phyloP scores from a whole-genome alignment of 2,329 filamentous ascomycete genomes.

The Fusarium sp. region DNA sequence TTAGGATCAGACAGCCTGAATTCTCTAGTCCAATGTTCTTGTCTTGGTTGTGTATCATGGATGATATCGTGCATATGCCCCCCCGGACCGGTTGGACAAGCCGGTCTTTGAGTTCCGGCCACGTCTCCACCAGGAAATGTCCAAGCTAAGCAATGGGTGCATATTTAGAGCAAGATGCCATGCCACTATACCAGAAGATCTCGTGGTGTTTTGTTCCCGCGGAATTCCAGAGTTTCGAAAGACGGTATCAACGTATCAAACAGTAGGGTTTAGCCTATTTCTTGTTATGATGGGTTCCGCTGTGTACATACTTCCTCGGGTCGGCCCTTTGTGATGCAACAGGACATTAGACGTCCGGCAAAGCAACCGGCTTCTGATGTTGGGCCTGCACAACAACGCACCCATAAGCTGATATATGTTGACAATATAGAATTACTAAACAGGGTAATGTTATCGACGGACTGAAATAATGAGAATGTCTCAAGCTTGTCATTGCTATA shows the following conservation, averaged over 20 bases:
- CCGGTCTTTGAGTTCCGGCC: conserved; percentile 33
- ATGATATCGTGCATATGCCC: conserved; percentile 33
- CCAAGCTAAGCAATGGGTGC: conserved; percentile 1
- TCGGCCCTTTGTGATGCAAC: conserved; percentile 24
- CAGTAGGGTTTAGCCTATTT: background rate
- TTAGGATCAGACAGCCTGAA: background rate
- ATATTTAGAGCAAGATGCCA: background rate
- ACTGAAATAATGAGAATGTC: background rate
- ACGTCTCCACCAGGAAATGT: conserved; percentile 13
- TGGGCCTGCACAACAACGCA: background rate
- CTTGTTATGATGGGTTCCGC: background rate
- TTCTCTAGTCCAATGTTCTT: conserved; percentile 9
- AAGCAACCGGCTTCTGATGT: conserved; percentile 6
- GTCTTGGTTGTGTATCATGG: conserved; percentile 20
- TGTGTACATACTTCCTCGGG: conserved; percentile 19
- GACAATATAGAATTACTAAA: conserved; percentile 27
- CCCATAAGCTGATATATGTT: conserved; percentile 8
- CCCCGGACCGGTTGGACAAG: conserved; percentile 29
- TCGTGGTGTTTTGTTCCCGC: conserved; percentile 1
- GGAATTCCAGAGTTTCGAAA: conserved; percentile 5
- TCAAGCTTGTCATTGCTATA: background rate
- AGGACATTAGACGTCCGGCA: conserved; percentile 12
- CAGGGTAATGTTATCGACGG: background rate
- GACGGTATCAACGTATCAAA: background rate
- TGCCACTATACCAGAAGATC: conserved; percentile 2